Evolutionary conservation across 176 grass and related monocot species (phyloP).

Genomic region (Pontederia crassipes): DNA sequence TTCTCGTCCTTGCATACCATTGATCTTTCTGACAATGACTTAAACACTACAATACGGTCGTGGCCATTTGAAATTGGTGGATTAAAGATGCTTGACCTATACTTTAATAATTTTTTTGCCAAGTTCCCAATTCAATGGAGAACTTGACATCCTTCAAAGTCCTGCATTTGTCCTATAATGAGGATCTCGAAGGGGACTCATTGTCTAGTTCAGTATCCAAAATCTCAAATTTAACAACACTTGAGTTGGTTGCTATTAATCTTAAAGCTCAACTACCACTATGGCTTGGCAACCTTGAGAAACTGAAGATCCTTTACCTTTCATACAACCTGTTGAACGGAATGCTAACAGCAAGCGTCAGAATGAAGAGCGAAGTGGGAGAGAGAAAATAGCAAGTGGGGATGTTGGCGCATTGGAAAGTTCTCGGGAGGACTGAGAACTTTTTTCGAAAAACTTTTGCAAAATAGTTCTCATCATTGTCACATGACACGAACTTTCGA

Average conservation of each 20-base stretch:
- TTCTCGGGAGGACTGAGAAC: no score
- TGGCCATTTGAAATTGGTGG: background rate
- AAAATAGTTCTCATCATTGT: no score
- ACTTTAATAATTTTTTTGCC: constrained; percentile 21
- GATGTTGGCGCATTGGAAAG: no score
- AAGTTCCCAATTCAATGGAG: background rate
- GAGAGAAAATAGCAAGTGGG: no score
- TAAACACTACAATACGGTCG: constrained; percentile 15
- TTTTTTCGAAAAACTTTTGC: no score
- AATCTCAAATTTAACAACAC: background rate
- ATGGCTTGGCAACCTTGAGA: constrained; percentile 6
- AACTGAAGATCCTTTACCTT: background rate
- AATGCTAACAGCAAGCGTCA: background rate
- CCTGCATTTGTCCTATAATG: background rate
- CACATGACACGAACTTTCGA: no score
- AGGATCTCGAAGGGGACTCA: background rate
- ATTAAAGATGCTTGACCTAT: background rate
- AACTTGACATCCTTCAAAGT: background rate
- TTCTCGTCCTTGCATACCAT: constrained; percentile 21
- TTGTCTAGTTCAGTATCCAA: no score
- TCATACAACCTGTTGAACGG: background rate
- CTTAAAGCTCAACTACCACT: constrained; percentile 21
- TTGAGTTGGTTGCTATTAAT: background rate
- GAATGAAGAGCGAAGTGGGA: background rate
- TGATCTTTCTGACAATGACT: background rate